Percentiles rank a stretch among this genome's conserved stretches.
Evolutionary conservation across 768 basidiomycete species (phyloP).

Genomic region (Rhodotorula babjevae): DNA sequence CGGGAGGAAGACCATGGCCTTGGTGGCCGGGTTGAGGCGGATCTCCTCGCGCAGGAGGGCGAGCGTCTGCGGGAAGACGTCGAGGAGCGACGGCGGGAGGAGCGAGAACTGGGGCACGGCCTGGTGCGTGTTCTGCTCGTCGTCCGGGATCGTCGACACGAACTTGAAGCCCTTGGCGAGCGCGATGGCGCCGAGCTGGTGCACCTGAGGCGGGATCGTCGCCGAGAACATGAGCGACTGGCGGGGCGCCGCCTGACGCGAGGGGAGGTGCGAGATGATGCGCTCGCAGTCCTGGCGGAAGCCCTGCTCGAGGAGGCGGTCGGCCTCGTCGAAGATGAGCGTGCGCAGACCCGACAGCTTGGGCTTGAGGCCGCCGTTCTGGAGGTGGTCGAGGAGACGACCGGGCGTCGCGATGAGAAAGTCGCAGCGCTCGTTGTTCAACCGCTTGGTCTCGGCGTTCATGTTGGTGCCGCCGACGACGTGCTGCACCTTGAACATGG

Average conservation of each 20-base stretch:
- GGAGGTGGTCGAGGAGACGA: constrained; percentile 47
- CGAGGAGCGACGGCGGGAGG: constrained; percentile 42
- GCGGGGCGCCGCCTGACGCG: constrained; percentile 35
- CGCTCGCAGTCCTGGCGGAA: constrained; percentile 46
- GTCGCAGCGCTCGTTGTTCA: constrained; percentile 40
- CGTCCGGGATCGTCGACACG: constrained; percentile 57
- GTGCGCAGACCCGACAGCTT: constrained; percentile 51
- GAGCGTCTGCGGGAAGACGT: constrained; percentile 52
- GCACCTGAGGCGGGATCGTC: constrained; percentile 49
- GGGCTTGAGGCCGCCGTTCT: constrained; percentile 48
- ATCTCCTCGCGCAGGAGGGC: constrained; percentile 49
- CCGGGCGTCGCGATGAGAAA: constrained; percentile 50
- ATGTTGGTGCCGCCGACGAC: constrained; percentile 59
- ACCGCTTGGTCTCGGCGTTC: constrained; percentile 45
- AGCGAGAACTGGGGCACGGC: constrained; percentile 55
- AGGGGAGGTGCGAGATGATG: constrained; percentile 40
- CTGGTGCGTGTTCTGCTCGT: constrained; percentile 60
- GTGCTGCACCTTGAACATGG: constrained; percentile 52
- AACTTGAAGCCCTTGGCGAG: constrained; percentile 48
- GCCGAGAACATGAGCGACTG: constrained; percentile 52
- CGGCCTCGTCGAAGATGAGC: constrained; percentile 50
- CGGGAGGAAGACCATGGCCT: constrained; percentile 61
- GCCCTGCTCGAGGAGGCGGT: constrained; percentile 47
- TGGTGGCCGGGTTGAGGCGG: constrained; percentile 45
- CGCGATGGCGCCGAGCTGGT: constrained; percentile 50